Evolutionary conservation across 306 rosid genomes (phyloP), one percentile per base, ranked within the genome.

Genomic region (Hylodesmum podocarpum): DNA sequence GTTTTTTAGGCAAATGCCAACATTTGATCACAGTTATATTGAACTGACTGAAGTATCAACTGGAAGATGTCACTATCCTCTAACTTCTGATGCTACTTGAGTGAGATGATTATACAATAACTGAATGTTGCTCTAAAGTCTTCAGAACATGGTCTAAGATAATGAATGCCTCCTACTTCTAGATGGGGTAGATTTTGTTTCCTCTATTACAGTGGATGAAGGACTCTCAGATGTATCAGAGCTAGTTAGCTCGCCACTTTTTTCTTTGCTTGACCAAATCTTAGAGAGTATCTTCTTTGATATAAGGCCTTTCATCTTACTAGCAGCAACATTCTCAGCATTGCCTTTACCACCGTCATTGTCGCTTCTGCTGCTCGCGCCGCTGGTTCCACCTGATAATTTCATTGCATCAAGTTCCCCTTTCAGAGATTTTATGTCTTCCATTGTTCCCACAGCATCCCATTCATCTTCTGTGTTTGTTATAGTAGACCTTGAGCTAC

Each of bases 211-310:
- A 0, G 92, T 86, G 69, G 97, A 89, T 78, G 88, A 91, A 33
- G 92, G 97, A 78, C 98, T 95, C 27, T 90, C 98, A 2, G 97
- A 95, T 6, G 98, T 91, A 74, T 95, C 94, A 1, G 96, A 92
- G 86, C 98, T 89, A n/a, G 92, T 89, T 11, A 86, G 81, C 82
- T 95, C 97, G 3, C 94, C 91, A 25, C 59, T 89, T 76, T 78
- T 88, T 62, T 92, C 98, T 78, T 80, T 92, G 85, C 83, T 77
- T 18, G 96, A 90, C 98, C 97, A 95, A 28, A 95, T 86, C 90
- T 95, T 94, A 2, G 96, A 94, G 75, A 94, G 83, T 51, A 94
- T 78, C 76, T 86, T 89, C 83, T 88, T 92, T 37, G 96, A 84
- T 85, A 90, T 70, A 1, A 86, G 77, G 16, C 96, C 89, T 84